Percentiles rank a stretch among this genome's conserved stretches.
These are phyloP conservation scores for Ceriops zippeliana DNA, from an alignment of 345 rosid species.

Conservation along the genomic window DNA sequence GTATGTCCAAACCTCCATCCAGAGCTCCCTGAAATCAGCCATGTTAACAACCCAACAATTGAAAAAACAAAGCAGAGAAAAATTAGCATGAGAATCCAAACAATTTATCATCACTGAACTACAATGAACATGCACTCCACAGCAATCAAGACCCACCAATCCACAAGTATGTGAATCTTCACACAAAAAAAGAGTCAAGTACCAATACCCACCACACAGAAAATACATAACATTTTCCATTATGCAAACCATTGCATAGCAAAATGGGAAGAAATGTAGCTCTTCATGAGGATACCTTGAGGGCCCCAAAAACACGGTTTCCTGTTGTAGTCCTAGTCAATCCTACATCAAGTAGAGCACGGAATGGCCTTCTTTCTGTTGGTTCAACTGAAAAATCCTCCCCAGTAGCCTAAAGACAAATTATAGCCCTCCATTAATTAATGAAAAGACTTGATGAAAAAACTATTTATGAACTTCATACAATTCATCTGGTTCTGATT, in stretches of 20 bases:
- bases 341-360: constrained; percentile 81
- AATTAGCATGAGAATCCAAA: too few relatives aligned
- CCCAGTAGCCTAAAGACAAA: constrained; percentile 56
- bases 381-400: constrained; percentile 74
- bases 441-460: too few relatives aligned
- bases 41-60: neutral
- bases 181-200: too few relatives aligned
- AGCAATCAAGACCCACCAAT: too few relatives aligned
- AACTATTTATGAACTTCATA: too few relatives aligned
- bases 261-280: neutral
- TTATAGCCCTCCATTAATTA: neutral
- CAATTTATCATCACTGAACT: too few relatives aligned
- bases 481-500: too few relatives aligned
- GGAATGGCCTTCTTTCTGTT: constrained; percentile 72
- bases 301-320: constrained; percentile 72
- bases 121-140: too few relatives aligned
- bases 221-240: too few relatives aligned
- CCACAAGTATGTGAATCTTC: too few relatives aligned
- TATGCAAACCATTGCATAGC: too few relatives aligned
- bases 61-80: neutral
- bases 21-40: constrained; percentile 56
- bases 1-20: constrained; percentile 87
- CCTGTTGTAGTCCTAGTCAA: constrained; percentile 71
- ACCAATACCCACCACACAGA: too few relatives aligned
- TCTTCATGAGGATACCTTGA: constrained; percentile 41